Evolutionary conservation across 2,329 filamentous ascomycete species (phyloP), one percentile per base, ranked within the genome.

Genomic region (Malbranchea cinnamomea): DNA sequence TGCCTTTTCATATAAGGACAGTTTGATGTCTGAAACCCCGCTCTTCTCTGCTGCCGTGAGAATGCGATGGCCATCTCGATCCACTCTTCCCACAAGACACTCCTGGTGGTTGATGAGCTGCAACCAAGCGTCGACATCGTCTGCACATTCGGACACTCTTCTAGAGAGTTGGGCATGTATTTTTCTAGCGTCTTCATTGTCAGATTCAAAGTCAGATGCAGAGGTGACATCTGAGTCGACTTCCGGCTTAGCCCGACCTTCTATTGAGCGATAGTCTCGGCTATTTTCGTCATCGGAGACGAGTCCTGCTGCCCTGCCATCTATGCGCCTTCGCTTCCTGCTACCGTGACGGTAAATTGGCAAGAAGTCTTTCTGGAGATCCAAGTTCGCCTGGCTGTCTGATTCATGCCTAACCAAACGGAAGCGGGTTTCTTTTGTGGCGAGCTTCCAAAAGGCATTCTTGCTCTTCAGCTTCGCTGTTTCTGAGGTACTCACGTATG

Each of bases 31-130:
- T 3, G 82, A 74, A 32, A 81, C 70, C 37, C 77, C 77, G 37
- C 66, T 67, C 29, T 62, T 59, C 45, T 89, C 78, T 3, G 74
- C 69, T 16, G 60, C 57, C 0, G 71, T 74, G 14, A 63, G 17
- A 46, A 51, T 22, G 53, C 60, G 46, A 13, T 35, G 23, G n/a
- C 40, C 39, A 9, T 52, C 44, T 9, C 41, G 39, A 19, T 37
- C 37, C 4, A 44, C 23, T 47, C 62, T 45, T 57, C 59, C 58
- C 23, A 87, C 56, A 32, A 91, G 60, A 2, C 54, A 51, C 37
- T 83, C 73, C 54, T 95, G 87, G 37, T 92, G 74, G 5, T 73
- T 59, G 26, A 87, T 77, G n/a, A 94, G 62, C 21, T 70, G 64
- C 10, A 91, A 52, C 87, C 87, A 95, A 11, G 72, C 64, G 23